Base-by-base conservation (phyloP, 1,139 yeast species). In the Zygosaccharomyces pseudobailii region DNA sequence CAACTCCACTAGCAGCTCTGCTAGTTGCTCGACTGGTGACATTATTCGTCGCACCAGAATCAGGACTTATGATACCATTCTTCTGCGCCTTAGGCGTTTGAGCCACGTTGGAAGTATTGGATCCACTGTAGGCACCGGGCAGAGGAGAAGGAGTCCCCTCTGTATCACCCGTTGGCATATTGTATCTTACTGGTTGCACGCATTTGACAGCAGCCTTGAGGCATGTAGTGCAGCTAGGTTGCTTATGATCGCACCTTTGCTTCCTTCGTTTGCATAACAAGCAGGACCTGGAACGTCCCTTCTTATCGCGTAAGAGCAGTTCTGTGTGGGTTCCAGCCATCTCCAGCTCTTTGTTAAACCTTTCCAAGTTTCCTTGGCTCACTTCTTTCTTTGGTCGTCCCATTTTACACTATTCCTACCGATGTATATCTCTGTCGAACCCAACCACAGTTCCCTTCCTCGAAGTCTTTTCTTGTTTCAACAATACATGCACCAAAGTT, bases 151-250 rank as follows among this genome's bases (percentile, higher is more conserved):
- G 31, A 5, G 40, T 31, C n/a, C 39, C 36, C 23, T 35, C 48
- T 19, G 21, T n/a, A 9, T 27, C 35, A 8, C 33, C 30, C 22
- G 38, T 17, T 5, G 45, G 19, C 21, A 49, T 35, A 19, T 63
- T 66, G n/a, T 80, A 80, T 46, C 78, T 70, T 4, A 78, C 78
- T 0, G 85, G 85, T 56, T 80, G 82, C 3, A 79, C 68, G 60
- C 85, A 80, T 50, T 71, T 67, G 3, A 74, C 78, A 23, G 75
- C 78, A 0, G 84, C 81, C 55, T 78, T 78, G 44, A 79, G 62
- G 63, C 85, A 80, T 36, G 80, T 79, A 6, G 84, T 76, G 56
- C 85, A 80, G 37, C 78, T 71, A 3, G 85, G 85, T 6, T 75
- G 60, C 46, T 80, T 68, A 50, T 79, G 84, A 55, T 80, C 84